These are phyloP conservation scores for Arachis hypogaea DNA, from an alignment of 306 rosid species.

Conservation along the genomic window DNA sequence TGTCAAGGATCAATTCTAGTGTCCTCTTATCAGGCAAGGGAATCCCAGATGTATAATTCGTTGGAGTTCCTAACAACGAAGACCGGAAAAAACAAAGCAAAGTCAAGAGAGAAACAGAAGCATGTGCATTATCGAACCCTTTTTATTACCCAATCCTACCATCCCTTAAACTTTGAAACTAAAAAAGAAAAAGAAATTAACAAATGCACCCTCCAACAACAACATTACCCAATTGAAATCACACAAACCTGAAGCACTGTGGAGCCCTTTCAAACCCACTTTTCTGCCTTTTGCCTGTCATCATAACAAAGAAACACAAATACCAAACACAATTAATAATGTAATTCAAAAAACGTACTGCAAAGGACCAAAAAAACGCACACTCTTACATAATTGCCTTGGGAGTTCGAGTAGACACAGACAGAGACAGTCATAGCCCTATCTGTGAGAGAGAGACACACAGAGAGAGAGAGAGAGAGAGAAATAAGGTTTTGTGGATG, in stretches of 20 bases:
- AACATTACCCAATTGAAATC: not conserved
- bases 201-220: not conserved
- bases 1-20: conserved; percentile 89
- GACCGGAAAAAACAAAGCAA: conserved; percentile 34
- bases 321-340: conserved; percentile 51
- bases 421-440: conserved; percentile 51
- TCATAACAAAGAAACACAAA: conserved; percentile 38
- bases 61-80: conserved; percentile 68
- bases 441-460: conserved; percentile 33
- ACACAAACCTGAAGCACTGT: conserved; percentile 76
- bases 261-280: conserved; percentile 78
- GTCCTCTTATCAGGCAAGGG: conserved; percentile 88
- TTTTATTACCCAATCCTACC: conserved; percentile 6
- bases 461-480: conserved; percentile 52
- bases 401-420: not conserved
- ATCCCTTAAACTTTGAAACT: too few species aligned
- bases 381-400: conserved; percentile 12
- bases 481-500: conserved; percentile 45
- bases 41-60: conserved; percentile 51
- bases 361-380: conserved; percentile 37
- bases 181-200: conserved; percentile 17
- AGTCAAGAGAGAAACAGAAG: not conserved
- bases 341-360: not conserved
- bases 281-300: conserved; percentile 81
- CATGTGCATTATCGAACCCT: not conserved